A percentile compares a stretch with the other conserved stretches of the same genome.
Evolutionary conservation across 495 filamentous ascomycete genomes (phyloP).

Genomic region (Talaromyces borbonicus): DNA sequence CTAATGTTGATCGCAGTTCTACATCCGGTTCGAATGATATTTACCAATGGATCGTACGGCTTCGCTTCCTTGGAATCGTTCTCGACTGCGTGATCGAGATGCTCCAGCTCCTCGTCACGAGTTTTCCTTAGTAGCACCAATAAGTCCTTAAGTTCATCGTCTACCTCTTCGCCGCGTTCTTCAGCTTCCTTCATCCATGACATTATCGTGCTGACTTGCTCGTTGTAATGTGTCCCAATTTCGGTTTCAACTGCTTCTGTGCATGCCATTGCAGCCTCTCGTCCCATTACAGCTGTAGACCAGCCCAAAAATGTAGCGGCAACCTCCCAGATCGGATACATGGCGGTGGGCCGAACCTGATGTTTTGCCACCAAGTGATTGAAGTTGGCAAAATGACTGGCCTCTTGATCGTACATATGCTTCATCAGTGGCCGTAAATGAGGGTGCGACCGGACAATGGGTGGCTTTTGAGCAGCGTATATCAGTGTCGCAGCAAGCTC

Average conservation of each 20-base stretch:
- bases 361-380: slow-evolving; percentile 75
- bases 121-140: slow-evolving; percentile 68
- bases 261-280: slow-evolving; percentile 96
- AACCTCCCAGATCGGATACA: slow-evolving; percentile 87
- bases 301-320: slow-evolving; percentile 80
- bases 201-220: slow-evolving; percentile 70
- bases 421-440: slow-evolving; percentile 83
- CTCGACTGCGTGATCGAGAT: slow-evolving; percentile 88
- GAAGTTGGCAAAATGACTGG: slow-evolving; percentile 75
- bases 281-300: slow-evolving; percentile 79
- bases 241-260: slow-evolving; percentile 98
- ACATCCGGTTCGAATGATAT: slow-evolving; percentile 79
- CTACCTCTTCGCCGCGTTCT: slow-evolving; percentile 59
- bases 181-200: slow-evolving; percentile 64
- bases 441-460: slow-evolving; percentile 65
- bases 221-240: slow-evolving; percentile 94
- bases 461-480: slow-evolving; percentile 70
- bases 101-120: slow-evolving; percentile 93
- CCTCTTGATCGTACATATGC: slow-evolving; percentile 98
- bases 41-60: slow-evolving; percentile 84
- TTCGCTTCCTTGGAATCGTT: slow-evolving; percentile 82
- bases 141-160: slow-evolving; percentile 66
- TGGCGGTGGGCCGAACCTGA: slow-evolving; percentile 83
- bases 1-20: slow-evolving; percentile 88
- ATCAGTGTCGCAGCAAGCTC: slow-evolving; percentile 82